These are phyloP conservation scores for Ogataea pini DNA, from an alignment of 805 yeast species.

Conservation along the genomic window DNA sequence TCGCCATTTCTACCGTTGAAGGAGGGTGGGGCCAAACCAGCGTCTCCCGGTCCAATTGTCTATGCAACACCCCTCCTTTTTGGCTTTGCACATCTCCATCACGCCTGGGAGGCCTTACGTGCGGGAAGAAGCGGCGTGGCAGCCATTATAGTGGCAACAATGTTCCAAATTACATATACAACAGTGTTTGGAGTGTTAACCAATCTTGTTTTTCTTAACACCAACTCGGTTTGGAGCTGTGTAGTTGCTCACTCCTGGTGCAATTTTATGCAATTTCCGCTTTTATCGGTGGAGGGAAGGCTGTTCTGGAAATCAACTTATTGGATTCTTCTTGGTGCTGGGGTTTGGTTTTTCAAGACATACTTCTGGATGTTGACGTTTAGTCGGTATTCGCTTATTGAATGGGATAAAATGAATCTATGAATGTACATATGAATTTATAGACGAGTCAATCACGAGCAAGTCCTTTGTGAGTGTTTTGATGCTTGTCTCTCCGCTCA, in stretches of 20 bases:
- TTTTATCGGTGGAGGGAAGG: conserved; percentile 17
- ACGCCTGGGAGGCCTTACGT: conserved; percentile 52
- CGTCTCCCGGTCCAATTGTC: conserved; percentile 23
- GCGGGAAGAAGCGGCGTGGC: conserved; percentile 28
- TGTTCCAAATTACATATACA: conserved; percentile 65
- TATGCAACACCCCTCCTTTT: conserved; percentile 61
- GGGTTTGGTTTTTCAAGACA: conserved; percentile 41
- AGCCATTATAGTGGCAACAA: conserved; percentile 38
- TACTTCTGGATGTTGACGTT: conserved; percentile 26
- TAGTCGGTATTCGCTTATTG: conserved; percentile 5
- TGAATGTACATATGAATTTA: conserved; percentile 1
- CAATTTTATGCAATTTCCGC: conserved; percentile 71
- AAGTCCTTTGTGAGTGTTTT: too few species aligned
- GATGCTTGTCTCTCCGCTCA: too few species aligned
- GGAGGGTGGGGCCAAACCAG: neutral
- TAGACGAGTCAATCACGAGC: too few species aligned
- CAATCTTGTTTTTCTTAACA: conserved; percentile 51
- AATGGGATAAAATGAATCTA: conserved; percentile 3
- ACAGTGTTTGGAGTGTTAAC: conserved; percentile 71
- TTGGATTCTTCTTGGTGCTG: conserved; percentile 42
- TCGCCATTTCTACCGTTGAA: conserved; percentile 26
- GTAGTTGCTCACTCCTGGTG: conserved; percentile 65
- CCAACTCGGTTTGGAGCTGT: conserved; percentile 56
- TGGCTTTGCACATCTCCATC: conserved; percentile 80
- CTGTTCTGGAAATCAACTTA: conserved; percentile 36